Evolutionary conservation across 2,329 filamentous ascomycete species (phyloP).

Genomic region (Pezicula radicicola): DNA sequence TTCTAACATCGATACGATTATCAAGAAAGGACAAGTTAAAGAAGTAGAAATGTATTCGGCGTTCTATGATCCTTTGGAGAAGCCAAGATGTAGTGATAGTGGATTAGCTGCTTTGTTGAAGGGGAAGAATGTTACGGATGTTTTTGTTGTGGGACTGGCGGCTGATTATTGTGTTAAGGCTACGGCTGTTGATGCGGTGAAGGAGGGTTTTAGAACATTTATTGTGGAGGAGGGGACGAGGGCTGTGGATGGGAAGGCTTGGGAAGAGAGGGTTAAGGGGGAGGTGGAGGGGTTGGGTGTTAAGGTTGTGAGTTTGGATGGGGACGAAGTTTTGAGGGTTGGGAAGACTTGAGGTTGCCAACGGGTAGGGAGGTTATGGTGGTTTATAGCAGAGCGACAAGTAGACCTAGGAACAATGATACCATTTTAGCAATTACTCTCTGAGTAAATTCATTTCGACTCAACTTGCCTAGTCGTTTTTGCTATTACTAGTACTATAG

Average conservation of each 20-base stretch:
- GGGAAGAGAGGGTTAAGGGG: conserved; percentile 47
- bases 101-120: conserved; percentile 59
- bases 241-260: conserved; percentile 62
- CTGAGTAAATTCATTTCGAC: too few relatives aligned
- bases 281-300: conserved; percentile 60
- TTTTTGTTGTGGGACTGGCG: conserved; percentile 83
- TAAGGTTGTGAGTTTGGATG: conserved; percentile 54
- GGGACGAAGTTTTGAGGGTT: conserved; percentile 53
- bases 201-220: conserved; percentile 73
- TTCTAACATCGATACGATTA: conserved; percentile 55
- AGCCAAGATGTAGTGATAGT: conserved; percentile 56
- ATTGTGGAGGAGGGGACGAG: conserved; percentile 77
- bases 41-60: conserved; percentile 91
- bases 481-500: too few relatives aligned
- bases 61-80: conserved; percentile 76
- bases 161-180: conserved; percentile 85
- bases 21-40: conserved; percentile 75
- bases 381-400: background rate
- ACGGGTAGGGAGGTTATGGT: background rate
- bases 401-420: too few relatives aligned
- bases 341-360: background rate
- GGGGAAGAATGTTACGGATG: conserved; percentile 63
- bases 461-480: too few relatives aligned
- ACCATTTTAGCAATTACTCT: too few relatives aligned
- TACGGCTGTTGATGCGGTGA: conserved; percentile 75